Conservation (phyloP, 345 rosid genomes). For the Citrus trifoliata region DNA sequence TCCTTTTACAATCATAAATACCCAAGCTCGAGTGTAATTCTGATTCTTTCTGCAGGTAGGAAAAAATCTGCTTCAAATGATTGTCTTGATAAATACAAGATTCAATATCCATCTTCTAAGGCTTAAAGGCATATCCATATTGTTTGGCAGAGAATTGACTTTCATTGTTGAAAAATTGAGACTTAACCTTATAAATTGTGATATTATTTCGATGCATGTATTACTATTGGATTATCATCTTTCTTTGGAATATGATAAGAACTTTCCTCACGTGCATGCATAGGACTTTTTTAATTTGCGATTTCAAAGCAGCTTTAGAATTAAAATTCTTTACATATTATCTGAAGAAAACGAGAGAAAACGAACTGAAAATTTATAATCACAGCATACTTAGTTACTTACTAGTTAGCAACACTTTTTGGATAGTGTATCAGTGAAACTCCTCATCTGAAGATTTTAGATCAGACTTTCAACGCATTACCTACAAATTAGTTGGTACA, state of each 20-base stretch:
- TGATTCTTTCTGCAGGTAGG: neutral
- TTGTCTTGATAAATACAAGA: neutral
- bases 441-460: neutral
- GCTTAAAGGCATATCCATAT: neutral
- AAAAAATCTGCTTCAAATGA: neutral
- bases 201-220: neutral
- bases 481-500: neutral
- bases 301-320: neutral
- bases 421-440: neutral
- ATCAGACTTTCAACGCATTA: neutral
- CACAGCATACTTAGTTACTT: too few relatives aligned
- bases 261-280: neutral
- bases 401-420: neutral
- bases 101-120: neutral
- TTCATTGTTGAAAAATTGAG: constrained; percentile 1
- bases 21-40: neutral
- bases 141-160: neutral
- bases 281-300: neutral
- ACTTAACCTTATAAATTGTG: neutral
- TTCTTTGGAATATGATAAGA: neutral
- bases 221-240: neutral
- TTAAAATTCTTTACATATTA: neutral
- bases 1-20: neutral
- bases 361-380: too few relatives aligned
- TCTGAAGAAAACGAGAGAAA: neutral